phyloP scores from a whole-genome alignment of 495 filamentous ascomycete genomes.

The Hyaloscypha variabilis region DNA sequence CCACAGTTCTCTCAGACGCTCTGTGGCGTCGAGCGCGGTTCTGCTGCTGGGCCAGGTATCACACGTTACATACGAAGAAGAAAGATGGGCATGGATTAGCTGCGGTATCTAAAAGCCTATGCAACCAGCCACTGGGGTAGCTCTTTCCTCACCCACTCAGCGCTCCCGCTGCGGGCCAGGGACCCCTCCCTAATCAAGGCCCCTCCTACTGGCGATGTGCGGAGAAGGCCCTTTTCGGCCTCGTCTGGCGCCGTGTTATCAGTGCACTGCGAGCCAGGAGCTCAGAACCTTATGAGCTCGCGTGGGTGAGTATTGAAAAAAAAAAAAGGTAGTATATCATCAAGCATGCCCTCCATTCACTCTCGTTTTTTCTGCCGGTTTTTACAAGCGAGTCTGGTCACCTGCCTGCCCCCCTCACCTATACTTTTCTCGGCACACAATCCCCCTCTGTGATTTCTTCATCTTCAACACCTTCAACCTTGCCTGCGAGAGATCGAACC shows the following conservation, averaged over 20 bases:
- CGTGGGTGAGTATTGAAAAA: not conserved
- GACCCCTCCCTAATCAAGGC: not conserved
- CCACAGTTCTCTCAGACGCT: too few relatives aligned
- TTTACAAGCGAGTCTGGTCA: not conserved
- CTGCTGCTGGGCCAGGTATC: not conserved
- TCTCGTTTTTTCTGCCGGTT: not conserved
- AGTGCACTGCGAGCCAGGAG: not conserved
- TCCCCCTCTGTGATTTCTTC: not conserved
- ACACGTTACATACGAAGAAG: constrained; percentile 19
- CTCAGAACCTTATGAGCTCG: too few relatives aligned
- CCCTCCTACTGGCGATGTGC: constrained; percentile 4
- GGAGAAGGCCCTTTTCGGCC: constrained; percentile 10
- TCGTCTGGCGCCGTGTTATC: not conserved
- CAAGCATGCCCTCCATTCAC: not conserved
- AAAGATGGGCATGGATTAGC: constrained; percentile 8
- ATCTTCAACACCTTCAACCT: not conserved
- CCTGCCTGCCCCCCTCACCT: too few relatives aligned
- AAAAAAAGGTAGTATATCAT: not conserved
- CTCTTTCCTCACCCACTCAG: constrained; percentile 8
- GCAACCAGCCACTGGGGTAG: constrained; percentile 20
- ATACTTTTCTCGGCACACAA: not conserved
- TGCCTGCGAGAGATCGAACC: not conserved
- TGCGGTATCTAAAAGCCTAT: not conserved
- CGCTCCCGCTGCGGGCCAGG: not conserved
- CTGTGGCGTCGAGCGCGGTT: too few relatives aligned